phyloP scores from a whole-genome alignment of 176 grass and related monocot species.

The Phyllostachys edulis region DNA sequence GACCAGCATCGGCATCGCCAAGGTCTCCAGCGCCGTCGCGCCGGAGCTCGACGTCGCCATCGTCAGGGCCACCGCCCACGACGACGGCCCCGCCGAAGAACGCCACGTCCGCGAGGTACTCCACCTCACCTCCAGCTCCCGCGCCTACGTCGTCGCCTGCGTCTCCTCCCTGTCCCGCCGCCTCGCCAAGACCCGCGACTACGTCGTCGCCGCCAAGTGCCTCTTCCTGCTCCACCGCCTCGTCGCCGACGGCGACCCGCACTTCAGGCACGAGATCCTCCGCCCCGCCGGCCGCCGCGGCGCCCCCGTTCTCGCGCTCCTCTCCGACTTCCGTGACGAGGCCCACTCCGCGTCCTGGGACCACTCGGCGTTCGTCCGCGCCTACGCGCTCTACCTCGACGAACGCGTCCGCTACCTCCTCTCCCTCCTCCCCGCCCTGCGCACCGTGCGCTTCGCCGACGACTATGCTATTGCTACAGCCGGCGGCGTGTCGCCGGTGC shows the following conservation, averaged over 20 bases:
- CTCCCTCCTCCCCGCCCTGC: conserved; percentile 31
- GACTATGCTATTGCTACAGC: neutral
- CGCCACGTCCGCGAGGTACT: conserved; percentile 51
- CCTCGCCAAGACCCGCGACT: conserved; percentile 64
- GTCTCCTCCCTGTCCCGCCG: conserved; percentile 53
- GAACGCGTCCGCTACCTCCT: conserved; percentile 56
- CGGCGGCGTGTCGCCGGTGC: neutral
- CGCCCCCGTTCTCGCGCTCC: conserved; percentile 44
- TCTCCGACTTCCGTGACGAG: conserved; percentile 79
- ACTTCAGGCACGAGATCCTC: conserved; percentile 57
- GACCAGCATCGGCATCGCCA: conserved; percentile 71
- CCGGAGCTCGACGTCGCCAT: conserved; percentile 80
- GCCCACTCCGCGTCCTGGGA: conserved; percentile 80
- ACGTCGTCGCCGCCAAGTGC: conserved; percentile 78
- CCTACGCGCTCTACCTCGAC: conserved; percentile 72
- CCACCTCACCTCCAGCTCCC: conserved; percentile 40
- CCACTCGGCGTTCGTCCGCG: conserved; percentile 73
- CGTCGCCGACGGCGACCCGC: conserved; percentile 39
- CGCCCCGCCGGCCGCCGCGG: conserved; percentile 38
- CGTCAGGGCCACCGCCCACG: conserved; percentile 74
- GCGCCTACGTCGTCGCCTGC: conserved; percentile 32
- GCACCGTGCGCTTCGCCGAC: conserved; percentile 30
- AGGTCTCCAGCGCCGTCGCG: conserved; percentile 48
- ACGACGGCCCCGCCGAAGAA: conserved; percentile 55
- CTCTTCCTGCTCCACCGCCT: conserved; percentile 72